Conservation (phyloP, 768 basidiomycete species). For the Daedaleopsis nitida region DNA sequence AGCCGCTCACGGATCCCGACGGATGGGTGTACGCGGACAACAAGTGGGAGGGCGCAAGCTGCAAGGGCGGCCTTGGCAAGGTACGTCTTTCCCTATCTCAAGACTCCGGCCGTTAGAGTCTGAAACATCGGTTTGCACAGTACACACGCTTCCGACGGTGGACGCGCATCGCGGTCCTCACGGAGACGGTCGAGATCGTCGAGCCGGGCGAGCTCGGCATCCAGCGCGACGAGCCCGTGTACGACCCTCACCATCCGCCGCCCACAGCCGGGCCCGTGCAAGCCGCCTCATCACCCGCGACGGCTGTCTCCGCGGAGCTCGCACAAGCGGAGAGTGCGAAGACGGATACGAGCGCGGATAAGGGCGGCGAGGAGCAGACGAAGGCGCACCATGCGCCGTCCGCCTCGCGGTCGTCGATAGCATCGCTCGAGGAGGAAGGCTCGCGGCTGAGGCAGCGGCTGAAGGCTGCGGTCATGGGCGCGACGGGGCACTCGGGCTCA, state of each 20-base stretch:
- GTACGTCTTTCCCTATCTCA: conserved; percentile 34
- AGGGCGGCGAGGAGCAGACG: not conserved
- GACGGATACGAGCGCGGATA: not conserved
- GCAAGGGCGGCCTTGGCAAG: conserved; percentile 86
- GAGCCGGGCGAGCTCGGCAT: conserved; percentile 33
- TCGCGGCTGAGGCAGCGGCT: conserved; percentile 26
- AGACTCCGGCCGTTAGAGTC: not conserved
- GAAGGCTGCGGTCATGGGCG: conserved; percentile 28
- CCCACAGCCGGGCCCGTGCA: not conserved
- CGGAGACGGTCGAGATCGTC: conserved; percentile 67
- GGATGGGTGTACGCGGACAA: conserved; percentile 96
- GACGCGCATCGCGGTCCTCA: conserved; percentile 81
- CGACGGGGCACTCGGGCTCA: not conserved
- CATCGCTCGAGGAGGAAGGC: conserved; percentile 20
- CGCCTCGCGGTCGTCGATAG: not conserved
- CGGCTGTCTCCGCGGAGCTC: not conserved
- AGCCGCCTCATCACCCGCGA: too few species aligned
- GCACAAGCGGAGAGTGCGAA: not conserved
- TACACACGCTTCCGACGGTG: conserved; percentile 86
- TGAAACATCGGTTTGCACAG: conserved; percentile 35
- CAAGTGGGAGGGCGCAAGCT: conserved; percentile 84
- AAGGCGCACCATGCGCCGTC: not conserved
- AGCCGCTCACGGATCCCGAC: conserved; percentile 72
- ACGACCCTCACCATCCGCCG: not conserved
- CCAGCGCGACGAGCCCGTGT: conserved; percentile 19